Evolutionary conservation across 2,329 filamentous ascomycete genomes (phyloP).

Genomic region (Xylogone sp.): DNA sequence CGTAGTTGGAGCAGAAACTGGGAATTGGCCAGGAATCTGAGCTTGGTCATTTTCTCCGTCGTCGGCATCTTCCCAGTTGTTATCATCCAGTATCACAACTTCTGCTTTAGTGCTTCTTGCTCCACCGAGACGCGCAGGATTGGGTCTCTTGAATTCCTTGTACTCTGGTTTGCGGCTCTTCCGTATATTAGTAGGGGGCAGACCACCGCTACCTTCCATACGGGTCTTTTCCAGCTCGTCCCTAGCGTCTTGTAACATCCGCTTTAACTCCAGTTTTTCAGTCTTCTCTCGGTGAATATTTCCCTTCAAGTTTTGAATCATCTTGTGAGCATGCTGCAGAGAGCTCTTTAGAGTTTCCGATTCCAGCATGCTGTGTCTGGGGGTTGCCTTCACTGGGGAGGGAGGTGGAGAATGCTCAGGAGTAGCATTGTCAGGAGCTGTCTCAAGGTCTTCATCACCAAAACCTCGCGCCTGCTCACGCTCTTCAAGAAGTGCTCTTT

Average conservation of each 20-base stretch:
- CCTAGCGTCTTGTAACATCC: constrained; percentile 90
- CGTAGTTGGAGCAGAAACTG: constrained; percentile 24
- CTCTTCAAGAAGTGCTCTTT: constrained; percentile 64
- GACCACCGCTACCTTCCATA: constrained; percentile 37
- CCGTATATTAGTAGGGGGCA: constrained; percentile 44
- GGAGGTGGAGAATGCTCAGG: constrained; percentile 88
- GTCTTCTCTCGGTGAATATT: constrained; percentile 98
- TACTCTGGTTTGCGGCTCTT: constrained; percentile 61
- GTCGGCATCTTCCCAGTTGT: constrained; percentile 83
- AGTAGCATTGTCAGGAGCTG: constrained; percentile 65
- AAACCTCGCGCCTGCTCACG: constrained; percentile 54
- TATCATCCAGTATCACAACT: constrained; percentile 72
- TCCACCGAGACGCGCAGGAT: constrained; percentile 71
- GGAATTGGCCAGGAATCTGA: constrained; percentile 33
- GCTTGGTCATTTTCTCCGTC: constrained; percentile 55
- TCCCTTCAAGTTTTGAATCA: constrained; percentile 92
- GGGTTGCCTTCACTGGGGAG: constrained; percentile 88
- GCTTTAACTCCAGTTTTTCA: constrained; percentile 92
- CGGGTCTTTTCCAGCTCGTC: constrained; percentile 79
- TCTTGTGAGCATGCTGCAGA: constrained; percentile 88
- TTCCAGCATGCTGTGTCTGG: constrained; percentile 87
- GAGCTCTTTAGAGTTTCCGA: constrained; percentile 94
- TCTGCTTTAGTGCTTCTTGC: constrained; percentile 73
- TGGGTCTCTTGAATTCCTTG: constrained; percentile 73
- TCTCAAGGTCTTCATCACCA: constrained; percentile 61